These are phyloP conservation scores for Debaryomyces udenii DNA, from an alignment of 1,139 yeast species.

Conservation along the genomic window DNA sequence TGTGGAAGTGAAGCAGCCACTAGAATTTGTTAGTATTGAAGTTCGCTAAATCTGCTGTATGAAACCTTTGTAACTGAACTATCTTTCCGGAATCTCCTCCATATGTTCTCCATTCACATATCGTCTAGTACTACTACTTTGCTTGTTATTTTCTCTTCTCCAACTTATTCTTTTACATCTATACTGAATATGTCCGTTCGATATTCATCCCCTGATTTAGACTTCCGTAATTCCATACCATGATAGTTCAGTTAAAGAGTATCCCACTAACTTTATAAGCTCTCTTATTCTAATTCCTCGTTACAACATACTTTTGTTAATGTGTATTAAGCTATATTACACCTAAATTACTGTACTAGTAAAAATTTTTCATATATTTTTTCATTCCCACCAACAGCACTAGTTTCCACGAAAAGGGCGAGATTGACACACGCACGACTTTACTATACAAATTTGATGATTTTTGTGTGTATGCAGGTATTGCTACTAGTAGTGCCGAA, in stretches of 20 bases:
- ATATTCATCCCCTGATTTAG: too few species aligned
- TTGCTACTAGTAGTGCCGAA: not conserved
- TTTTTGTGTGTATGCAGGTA: not conserved
- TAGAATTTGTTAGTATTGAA: slow-evolving; percentile 22
- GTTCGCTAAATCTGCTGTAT: not conserved
- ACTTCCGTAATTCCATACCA: too few species aligned
- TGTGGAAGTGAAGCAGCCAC: slow-evolving; percentile 98
- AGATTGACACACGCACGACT: slow-evolving; percentile 4
- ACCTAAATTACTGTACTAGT: slow-evolving; percentile 1
- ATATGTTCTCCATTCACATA: too few species aligned
- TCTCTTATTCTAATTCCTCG: not conserved
- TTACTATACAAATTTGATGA: not conserved
- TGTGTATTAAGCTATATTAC: slow-evolving; percentile 13
- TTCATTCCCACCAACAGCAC: slow-evolving; percentile 4
- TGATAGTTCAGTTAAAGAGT: too few species aligned
- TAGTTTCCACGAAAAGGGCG: slow-evolving; percentile 1
- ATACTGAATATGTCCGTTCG: too few species aligned
- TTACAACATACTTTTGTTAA: slow-evolving; percentile 15
- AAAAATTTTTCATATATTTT: slow-evolving; percentile 10
- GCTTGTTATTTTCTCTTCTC: not conserved
- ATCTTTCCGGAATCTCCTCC: not conserved
- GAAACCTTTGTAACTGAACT: slow-evolving; percentile 3
- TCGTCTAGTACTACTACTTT: not conserved
- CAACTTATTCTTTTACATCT: not conserved
- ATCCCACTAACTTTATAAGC: not conserved